A percentile compares a stretch with the other conserved stretches of the same genome.
phyloP scores from a whole-genome alignment of 176 grass and related monocot species.

The Elymus sibiricus region DNA sequence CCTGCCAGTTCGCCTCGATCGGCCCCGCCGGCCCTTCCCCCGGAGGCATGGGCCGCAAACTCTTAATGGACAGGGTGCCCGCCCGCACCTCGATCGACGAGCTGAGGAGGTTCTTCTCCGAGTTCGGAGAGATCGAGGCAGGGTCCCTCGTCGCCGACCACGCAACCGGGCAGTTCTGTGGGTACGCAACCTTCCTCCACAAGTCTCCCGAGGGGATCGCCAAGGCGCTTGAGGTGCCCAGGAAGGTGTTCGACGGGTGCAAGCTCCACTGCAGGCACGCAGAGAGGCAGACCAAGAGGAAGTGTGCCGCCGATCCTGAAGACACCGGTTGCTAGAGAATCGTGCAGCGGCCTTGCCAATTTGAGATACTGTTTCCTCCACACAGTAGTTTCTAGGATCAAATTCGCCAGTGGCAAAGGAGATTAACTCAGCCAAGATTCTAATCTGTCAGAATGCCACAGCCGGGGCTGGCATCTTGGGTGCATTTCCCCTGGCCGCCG shows the following conservation, averaged over 20 bases:
- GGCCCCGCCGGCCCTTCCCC: slow-evolving; percentile 9
- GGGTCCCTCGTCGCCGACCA: slow-evolving; percentile 34
- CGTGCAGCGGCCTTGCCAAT: background rate
- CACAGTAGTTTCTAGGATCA: background rate
- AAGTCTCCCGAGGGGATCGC: slow-evolving; percentile 37
- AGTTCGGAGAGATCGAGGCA: slow-evolving; percentile 54
- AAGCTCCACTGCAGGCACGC: slow-evolving; percentile 50
- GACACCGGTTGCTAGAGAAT: background rate
- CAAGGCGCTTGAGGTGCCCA: slow-evolving; percentile 50
- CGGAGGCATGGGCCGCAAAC: slow-evolving; percentile 35
- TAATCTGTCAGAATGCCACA: background rate
- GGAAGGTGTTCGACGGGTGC: slow-evolving; percentile 50
- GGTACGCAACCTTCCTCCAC: slow-evolving; percentile 56
- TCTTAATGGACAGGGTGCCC: slow-evolving; percentile 47
- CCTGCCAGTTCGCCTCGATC: slow-evolving; percentile 57
- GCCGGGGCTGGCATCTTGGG: background rate
- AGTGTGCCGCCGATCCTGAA: background rate
- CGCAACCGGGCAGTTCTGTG: slow-evolving; percentile 24
- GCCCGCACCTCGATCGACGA: slow-evolving; percentile 20
- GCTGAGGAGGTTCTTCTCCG: slow-evolving; percentile 39
- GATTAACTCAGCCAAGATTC: background rate
- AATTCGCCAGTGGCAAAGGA: background rate
- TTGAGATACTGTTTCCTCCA: slow-evolving; percentile 7
- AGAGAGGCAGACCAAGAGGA: slow-evolving; percentile 29
- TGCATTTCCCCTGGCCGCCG: background rate